Percentiles rank a stretch among this genome's conserved stretches.
phyloP scores from a whole-genome alignment of 2,329 filamentous ascomycete species.

The Calonectria naviculata region DNA sequence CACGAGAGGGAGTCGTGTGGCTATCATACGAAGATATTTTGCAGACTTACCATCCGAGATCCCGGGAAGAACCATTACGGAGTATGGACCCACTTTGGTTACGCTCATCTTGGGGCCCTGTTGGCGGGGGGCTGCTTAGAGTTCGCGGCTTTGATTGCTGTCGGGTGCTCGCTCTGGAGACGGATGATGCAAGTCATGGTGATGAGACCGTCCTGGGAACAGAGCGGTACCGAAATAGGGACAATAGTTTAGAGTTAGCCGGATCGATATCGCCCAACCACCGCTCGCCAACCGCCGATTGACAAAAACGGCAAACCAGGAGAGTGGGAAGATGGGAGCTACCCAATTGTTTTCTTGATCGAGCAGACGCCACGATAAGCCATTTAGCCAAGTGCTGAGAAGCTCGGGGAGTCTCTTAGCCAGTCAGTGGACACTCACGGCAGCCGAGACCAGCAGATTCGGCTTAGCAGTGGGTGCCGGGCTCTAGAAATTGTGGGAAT shows the following conservation, averaged over 20 bases:
- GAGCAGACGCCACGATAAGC: conserved; percentile 19
- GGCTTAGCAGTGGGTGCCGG: conserved; percentile 10
- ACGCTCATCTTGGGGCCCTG: background rate
- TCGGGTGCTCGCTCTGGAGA: background rate
- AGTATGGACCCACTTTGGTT: conserved; percentile 7
- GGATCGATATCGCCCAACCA: background rate
- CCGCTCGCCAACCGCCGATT: background rate
- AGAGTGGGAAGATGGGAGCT: background rate
- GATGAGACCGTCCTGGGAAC: background rate
- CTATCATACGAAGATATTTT: conserved; percentile 3
- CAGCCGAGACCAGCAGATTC: conserved; percentile 7
- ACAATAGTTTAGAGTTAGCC: background rate
- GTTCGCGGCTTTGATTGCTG: conserved; percentile 4
- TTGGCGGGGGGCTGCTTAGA: background rate
- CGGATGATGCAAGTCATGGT: conserved; percentile 1
- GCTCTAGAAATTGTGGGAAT: conserved; percentile 9
- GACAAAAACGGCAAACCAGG: background rate
- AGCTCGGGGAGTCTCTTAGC: conserved; percentile 13
- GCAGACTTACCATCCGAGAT: background rate
- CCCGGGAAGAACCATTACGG: conserved; percentile 7
- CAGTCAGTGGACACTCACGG: conserved; percentile 9
- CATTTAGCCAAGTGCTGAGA: conserved; percentile 6
- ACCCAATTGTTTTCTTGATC: background rate
- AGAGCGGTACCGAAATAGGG: background rate
- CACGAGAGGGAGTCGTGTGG: background rate